Evolutionary conservation across 192 early-diverging fungal species (phyloP), one percentile per base, ranked within the genome.

Genomic region (Coemansia asiatica): DNA sequence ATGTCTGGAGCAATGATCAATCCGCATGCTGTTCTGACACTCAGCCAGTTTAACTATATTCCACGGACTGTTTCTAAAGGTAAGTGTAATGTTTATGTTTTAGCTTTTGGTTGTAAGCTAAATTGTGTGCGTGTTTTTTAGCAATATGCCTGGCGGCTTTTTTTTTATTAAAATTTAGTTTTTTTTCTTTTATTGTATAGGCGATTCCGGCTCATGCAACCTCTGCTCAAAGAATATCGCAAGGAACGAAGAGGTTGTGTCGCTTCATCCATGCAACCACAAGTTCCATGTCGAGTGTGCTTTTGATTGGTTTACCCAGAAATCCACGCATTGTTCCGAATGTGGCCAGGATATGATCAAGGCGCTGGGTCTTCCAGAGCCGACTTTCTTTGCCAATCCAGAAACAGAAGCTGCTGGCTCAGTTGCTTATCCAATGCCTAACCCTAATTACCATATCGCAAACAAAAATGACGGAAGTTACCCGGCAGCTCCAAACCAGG

Each of bases 21-120:
- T 21, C 38, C 60, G 57, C 60, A 23, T 46, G 48, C 66, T 40
- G 76, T 70, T 10, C 51, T 79, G 25, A 71, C 55, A 38, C 35
- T 67, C 54, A 66, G 57, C 19, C 76, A 79, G 38, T 79, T 79
- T 38, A 64, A 74, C 49, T 22, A 70, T 67, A 64, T 79, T 22
- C 77, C 77, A 6, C 67, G 56, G 31, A 63, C 9, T 9, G 23
- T 63, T 19, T 67, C 67, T 18, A 59, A 61, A 27, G 67, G 57
- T 18, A 9, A 63, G 26, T 49, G 26, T 4, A 40, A 50, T n/a
- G n/a, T n/a, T n/a, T n/a, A n/a, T n/a, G n/a, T n/a, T n/a, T n/a
- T n/a, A n/a, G n/a, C n/a, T n/a, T n/a, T n/a, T n/a, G n/a, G n/a
- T n/a, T n/a, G n/a, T n/a, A n/a, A n/a, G n/a, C n/a, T n/a, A n/a